These are phyloP conservation scores for Leptographium lundbergii DNA, from an alignment of 2,329 filamentous ascomycete species.

Conservation along the genomic window DNA sequence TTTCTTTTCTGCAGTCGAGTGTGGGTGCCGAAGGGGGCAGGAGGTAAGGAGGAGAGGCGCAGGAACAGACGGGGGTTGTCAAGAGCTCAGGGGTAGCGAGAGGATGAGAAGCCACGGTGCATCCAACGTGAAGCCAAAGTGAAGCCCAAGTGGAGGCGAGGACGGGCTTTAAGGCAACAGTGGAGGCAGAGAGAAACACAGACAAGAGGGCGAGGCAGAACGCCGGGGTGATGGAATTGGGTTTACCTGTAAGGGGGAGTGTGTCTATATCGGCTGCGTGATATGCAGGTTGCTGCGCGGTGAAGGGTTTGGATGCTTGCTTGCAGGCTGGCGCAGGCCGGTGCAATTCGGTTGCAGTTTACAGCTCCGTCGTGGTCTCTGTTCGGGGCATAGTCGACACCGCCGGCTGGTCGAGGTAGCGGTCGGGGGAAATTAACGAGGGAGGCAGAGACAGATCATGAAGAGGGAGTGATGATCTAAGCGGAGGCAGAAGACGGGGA, in stretches of 20 bases:
- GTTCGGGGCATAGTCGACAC: background rate
- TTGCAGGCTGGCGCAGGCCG: background rate
- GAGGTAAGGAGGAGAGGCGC: background rate
- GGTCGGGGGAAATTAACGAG: background rate
- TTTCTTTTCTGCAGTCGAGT: background rate
- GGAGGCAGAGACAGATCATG: background rate
- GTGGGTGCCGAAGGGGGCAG: background rate
- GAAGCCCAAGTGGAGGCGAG: background rate
- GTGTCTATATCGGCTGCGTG: background rate
- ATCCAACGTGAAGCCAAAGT: background rate
- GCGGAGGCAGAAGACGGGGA: background rate
- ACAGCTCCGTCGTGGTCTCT: background rate
- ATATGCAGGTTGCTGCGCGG: background rate
- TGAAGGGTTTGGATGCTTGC: background rate
- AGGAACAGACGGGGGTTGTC: background rate
- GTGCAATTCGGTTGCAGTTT: background rate
- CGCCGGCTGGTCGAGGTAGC: background rate
- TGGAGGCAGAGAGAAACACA: background rate
- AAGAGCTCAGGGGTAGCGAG: no score
- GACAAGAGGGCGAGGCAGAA: background rate
- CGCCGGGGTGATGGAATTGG: background rate
- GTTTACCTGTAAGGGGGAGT: background rate
- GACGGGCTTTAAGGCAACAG: background rate
- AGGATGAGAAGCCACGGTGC: background rate
- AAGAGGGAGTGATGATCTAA: background rate